Percentiles rank a stretch among this genome's conserved stretches.
These are phyloP conservation scores for Zygoascus biomembranicola DNA, from an alignment of 805 yeast genomes.

Conservation along the genomic window DNA sequence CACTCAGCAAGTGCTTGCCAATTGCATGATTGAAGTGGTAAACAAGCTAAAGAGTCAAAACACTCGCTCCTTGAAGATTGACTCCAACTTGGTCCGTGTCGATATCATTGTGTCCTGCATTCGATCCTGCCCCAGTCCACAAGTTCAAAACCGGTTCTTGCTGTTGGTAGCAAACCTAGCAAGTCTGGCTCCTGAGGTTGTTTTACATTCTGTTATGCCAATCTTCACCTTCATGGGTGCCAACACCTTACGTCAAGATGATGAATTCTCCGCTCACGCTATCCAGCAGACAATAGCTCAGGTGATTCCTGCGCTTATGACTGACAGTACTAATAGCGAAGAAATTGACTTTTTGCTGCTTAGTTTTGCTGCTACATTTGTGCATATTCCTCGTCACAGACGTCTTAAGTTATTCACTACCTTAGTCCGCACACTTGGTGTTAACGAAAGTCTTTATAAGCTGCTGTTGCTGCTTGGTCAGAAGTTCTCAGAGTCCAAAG, in stretches of 20 bases:
- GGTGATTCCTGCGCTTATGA: conserved; percentile 79
- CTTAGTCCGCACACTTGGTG: conserved; percentile 68
- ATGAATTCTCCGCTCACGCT: conserved; percentile 86
- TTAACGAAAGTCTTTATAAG: conserved; percentile 56
- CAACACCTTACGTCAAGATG: conserved; percentile 92
- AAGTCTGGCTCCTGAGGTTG: conserved; percentile 78
- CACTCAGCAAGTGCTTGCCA: conserved; percentile 83
- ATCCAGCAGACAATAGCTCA: conserved; percentile 84
- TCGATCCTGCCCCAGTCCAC: conserved; percentile 83
- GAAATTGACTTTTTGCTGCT: conserved; percentile 80
- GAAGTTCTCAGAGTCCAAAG: conserved; percentile 52
- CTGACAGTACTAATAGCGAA: conserved; percentile 35
- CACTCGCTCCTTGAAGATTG: conserved; percentile 33
- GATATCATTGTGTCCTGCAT: conserved; percentile 88
- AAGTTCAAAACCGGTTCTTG: conserved; percentile 82
- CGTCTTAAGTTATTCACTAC: conserved; percentile 78
- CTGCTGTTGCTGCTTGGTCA: conserved; percentile 73
- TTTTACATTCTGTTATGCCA: conserved; percentile 97
- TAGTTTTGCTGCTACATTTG: conserved; percentile 89
- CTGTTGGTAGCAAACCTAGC: conserved; percentile 85
- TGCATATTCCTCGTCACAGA: conserved; percentile 94
- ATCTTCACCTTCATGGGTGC: conserved; percentile 99
- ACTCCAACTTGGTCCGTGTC: conserved; percentile 66
- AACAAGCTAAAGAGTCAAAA: conserved; percentile 38
- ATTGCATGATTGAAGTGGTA: conserved; percentile 70